These are phyloP conservation scores for Mycena venus DNA, from an alignment of 768 basidiomycete species.

Conservation along the genomic window DNA sequence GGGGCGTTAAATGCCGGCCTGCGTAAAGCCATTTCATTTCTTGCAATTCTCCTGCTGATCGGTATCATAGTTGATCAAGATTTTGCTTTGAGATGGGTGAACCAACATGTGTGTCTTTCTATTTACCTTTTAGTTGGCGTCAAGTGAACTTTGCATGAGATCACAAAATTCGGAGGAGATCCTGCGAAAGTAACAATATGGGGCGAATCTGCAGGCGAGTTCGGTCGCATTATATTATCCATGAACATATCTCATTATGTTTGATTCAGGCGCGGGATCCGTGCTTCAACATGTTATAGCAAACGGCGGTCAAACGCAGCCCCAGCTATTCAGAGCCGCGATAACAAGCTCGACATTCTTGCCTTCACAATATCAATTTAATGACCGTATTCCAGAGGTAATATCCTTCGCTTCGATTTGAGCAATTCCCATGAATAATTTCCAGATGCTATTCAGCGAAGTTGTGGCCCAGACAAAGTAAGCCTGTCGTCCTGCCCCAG, in stretches of 20 bases:
- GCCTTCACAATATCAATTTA: constrained; percentile 49
- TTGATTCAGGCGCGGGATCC: constrained; percentile 45
- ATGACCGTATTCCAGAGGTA: constrained; percentile 46
- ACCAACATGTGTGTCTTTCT: constrained; percentile 38
- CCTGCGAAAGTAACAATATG: constrained; percentile 40
- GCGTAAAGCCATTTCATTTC: constrained; percentile 30
- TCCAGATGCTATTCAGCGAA: constrained; percentile 23
- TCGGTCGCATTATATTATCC: background rate
- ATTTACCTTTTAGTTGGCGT: background rate
- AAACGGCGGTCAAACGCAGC: constrained; percentile 46
- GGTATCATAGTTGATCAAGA: constrained; percentile 45
- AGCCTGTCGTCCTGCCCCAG: background rate
- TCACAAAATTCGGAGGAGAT: constrained; percentile 39
- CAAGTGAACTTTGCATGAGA: constrained; percentile 14
- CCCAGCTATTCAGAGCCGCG: constrained; percentile 45
- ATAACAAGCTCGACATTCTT: constrained; percentile 51
- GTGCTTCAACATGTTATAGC: constrained; percentile 51
- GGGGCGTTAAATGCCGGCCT: constrained; percentile 49
- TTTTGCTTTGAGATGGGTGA: constrained; percentile 49
- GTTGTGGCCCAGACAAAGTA: constrained; percentile 40
- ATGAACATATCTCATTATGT: background rate
- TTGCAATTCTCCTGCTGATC: background rate
- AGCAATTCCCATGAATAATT: background rate
- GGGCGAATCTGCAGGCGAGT: constrained; percentile 39
- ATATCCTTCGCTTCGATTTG: background rate